Evolutionary conservation across 1,284 basidiomycete species (phyloP).

Genomic region (Cystobasidiaceae sp.): DNA sequence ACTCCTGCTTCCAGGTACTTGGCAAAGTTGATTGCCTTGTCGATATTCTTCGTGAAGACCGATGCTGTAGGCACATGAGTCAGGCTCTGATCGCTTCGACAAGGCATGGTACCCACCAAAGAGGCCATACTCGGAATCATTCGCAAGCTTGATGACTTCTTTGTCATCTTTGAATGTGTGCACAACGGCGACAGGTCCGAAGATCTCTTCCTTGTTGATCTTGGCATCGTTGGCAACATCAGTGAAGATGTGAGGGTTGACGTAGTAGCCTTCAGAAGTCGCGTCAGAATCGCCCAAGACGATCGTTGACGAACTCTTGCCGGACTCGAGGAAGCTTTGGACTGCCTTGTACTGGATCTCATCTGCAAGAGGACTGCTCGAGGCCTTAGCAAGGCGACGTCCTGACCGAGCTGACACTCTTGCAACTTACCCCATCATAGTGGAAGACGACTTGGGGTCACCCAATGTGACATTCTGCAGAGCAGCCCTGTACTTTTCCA

Average conservation of each 20-base stretch:
- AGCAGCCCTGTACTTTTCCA: not conserved
- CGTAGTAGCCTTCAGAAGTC: conserved; percentile 43
- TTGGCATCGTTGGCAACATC: conserved; percentile 48
- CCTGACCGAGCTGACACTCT: not conserved
- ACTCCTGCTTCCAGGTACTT: conserved; percentile 33
- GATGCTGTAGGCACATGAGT: not conserved
- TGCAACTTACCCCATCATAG: not conserved
- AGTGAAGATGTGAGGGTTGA: conserved; percentile 44
- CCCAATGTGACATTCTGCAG: too few species aligned
- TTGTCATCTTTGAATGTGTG: conserved; percentile 41
- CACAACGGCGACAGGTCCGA: conserved; percentile 38
- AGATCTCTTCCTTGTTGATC: conserved; percentile 44
- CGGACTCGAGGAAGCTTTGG: conserved; percentile 29
- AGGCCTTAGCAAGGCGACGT: not conserved
- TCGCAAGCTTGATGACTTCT: conserved; percentile 68
- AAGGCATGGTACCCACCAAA: too few species aligned
- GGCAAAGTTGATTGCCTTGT: conserved; percentile 35
- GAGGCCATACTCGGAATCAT: conserved; percentile 67
- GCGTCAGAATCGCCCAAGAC: conserved; percentile 9
- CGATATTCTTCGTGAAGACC: conserved; percentile 34
- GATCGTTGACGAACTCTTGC: conserved; percentile 26
- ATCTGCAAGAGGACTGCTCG: conserved; percentile 34
- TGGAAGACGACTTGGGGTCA: not conserved
- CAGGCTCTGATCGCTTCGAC: not conserved
- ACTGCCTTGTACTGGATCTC: conserved; percentile 34